Conservation (phyloP, 257 asterid species). For the Craterostigma plantagineum region DNA sequence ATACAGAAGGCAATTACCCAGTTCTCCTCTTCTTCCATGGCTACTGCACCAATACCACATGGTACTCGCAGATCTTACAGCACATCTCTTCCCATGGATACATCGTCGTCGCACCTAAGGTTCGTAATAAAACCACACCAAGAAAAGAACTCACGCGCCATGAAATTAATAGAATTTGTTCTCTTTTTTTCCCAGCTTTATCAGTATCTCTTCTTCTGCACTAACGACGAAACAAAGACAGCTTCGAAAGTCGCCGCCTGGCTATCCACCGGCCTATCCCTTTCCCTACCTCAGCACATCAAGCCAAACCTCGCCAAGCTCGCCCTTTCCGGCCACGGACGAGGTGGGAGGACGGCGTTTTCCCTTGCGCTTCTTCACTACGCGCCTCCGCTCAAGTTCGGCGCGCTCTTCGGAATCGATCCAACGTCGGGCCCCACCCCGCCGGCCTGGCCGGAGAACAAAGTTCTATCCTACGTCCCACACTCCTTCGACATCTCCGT, state of each 20-base stretch:
- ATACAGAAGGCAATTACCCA: slow-evolving; percentile 24
- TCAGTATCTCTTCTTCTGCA: slow-evolving; percentile 15
- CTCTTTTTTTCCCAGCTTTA: slow-evolving; percentile 11
- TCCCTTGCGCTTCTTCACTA: slow-evolving; percentile 28
- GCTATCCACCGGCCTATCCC: slow-evolving; percentile 20
- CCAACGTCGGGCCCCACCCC: slow-evolving; percentile 30
- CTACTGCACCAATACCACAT: slow-evolving; percentile 20
- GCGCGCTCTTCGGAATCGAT: slow-evolving; percentile 49
- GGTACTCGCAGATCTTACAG: slow-evolving; percentile 32
- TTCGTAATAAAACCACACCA: slow-evolving; percentile 1
- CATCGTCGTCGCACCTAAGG: slow-evolving; percentile 51
- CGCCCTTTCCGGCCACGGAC: slow-evolving; percentile 53
- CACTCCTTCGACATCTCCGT: slow-evolving; percentile 25
- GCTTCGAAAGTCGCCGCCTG: slow-evolving; percentile 32
- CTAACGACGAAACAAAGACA: slow-evolving; percentile 20
- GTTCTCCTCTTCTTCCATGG: slow-evolving; percentile 37
- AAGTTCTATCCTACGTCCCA: slow-evolving; percentile 34
- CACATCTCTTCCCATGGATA: slow-evolving; percentile 61
- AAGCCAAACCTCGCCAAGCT: slow-evolving; percentile 24
- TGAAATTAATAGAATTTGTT: not conserved
- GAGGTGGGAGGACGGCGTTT: slow-evolving; percentile 49
- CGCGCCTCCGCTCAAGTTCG: slow-evolving; percentile 22
- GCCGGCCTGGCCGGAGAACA: slow-evolving; percentile 20
- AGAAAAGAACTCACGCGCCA: too few species aligned
- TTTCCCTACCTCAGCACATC: slow-evolving; percentile 21